phyloP scores from a whole-genome alignment of 1,284 basidiomycete species.

The Waitea zeae region DNA sequence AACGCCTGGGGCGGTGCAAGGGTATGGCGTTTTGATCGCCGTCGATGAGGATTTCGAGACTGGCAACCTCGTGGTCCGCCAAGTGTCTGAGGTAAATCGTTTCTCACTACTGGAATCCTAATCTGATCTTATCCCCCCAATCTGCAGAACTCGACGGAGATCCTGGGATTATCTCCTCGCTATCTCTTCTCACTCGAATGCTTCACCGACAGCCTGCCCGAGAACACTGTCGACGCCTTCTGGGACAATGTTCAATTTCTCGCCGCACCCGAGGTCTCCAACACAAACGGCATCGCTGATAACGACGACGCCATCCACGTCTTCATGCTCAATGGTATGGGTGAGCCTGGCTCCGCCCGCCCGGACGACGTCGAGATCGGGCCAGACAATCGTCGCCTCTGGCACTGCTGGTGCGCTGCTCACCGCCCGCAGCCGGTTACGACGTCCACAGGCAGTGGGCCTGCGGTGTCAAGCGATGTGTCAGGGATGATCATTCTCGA shows the following conservation, averaged over 20 bases:
- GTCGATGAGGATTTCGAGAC: slow-evolving; percentile 49
- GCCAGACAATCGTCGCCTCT: slow-evolving; percentile 27
- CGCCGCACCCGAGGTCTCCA: slow-evolving; percentile 26
- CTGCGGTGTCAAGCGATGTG: slow-evolving; percentile 6
- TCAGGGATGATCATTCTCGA: slow-evolving; percentile 49
- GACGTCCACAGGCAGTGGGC: slow-evolving; percentile 2
- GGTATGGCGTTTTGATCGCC: slow-evolving; percentile 71
- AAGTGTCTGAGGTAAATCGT: slow-evolving; percentile 61
- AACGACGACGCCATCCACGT: slow-evolving; percentile 46
- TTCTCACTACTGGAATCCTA: neutral
- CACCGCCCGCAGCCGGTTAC: slow-evolving; percentile 33
- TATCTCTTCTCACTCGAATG: slow-evolving; percentile 67
- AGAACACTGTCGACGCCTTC: slow-evolving; percentile 53
- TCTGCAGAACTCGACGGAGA: slow-evolving; percentile 40
- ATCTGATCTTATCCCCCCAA: slow-evolving; percentile 5
- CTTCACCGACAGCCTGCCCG: slow-evolving; percentile 58
- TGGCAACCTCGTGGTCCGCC: slow-evolving; percentile 48
- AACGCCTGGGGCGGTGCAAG: slow-evolving; percentile 74
- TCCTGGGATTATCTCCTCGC: slow-evolving; percentile 62
- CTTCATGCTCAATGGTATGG: slow-evolving; percentile 57
- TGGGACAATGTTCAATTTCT: slow-evolving; percentile 70
- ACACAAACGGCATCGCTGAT: slow-evolving; percentile 20
- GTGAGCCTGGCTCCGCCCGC: slow-evolving; percentile 36
- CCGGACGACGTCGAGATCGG: slow-evolving; percentile 16
- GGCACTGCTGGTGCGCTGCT: slow-evolving; percentile 78